Evolutionary conservation across 495 filamentous ascomycete species (phyloP).

Genomic region (Trichocladium uniseriatum): DNA sequence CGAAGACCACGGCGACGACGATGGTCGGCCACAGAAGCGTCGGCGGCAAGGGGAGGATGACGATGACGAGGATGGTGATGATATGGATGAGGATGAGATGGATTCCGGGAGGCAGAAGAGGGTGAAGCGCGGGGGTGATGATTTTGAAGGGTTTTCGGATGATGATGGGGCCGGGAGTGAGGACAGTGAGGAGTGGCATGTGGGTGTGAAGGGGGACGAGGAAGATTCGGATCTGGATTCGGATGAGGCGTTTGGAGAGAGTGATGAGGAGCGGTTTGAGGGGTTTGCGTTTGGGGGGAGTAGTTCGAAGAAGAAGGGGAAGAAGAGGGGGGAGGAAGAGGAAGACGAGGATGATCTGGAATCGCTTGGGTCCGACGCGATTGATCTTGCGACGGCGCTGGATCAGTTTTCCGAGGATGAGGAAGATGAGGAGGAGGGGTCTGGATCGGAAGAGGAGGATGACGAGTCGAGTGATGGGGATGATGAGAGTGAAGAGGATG

Average conservation of each 20-base stretch:
- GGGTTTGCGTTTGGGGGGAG: constrained; percentile 65
- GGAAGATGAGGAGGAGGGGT: constrained; percentile 30
- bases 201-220: constrained; percentile 61
- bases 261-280: constrained; percentile 75
- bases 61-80: constrained; percentile 45
- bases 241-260: constrained; percentile 87
- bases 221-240: constrained; percentile 81
- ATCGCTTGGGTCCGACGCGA: constrained; percentile 68
- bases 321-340: constrained; percentile 40
- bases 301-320: constrained; percentile 36
- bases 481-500: constrained; percentile 41
- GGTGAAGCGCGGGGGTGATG: constrained; percentile 36
- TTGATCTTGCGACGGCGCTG: constrained; percentile 73
- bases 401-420: constrained; percentile 55
- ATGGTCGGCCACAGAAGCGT: neutral
- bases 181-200: constrained; percentile 69
- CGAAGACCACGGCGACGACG: constrained; percentile 26
- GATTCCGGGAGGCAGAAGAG: constrained; percentile 35
- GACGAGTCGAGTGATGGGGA: constrained; percentile 38
- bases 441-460: constrained; percentile 27
- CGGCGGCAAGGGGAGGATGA: constrained; percentile 28
- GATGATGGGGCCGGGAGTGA: constrained; percentile 59
- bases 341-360: constrained; percentile 46
- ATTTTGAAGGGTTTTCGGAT: constrained; percentile 28
- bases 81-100: constrained; percentile 43